A percentile compares a stretch with the other conserved stretches of the same genome.
Conservation (phyloP, 169 alveolate genomes). For the Plasmodium malariae region DNA sequence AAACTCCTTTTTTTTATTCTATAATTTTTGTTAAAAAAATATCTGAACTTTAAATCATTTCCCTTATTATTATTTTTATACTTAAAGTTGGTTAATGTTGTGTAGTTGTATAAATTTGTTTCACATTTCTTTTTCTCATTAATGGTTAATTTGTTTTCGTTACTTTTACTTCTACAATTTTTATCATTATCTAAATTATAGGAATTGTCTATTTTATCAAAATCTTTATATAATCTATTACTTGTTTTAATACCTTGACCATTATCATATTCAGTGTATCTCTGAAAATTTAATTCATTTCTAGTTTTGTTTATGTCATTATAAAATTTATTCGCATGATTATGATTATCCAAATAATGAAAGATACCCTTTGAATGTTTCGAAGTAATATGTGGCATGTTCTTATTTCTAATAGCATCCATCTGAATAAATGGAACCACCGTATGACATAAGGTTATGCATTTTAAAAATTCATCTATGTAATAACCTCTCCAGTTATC, state of each 20-base stretch:
- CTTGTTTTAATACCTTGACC: not conserved
- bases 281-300: constrained; percentile 22
- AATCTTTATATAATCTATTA: not conserved
- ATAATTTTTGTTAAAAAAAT: constrained; percentile 37
- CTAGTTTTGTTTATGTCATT: constrained; percentile 10
- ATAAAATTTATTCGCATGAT: constrained; percentile 7
- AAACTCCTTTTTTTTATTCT: constrained; percentile 26
- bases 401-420: constrained; percentile 57
- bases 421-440: constrained; percentile 64
- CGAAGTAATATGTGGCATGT: constrained; percentile 38
- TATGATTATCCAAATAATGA: constrained; percentile 31
- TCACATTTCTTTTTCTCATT: not conserved
- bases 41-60: constrained; percentile 16
- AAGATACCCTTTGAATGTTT: constrained; percentile 46
- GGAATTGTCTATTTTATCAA: constrained; percentile 6
- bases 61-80: constrained; percentile 6
- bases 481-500: constrained; percentile 74
- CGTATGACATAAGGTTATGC: constrained; percentile 71
- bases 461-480: constrained; percentile 75
- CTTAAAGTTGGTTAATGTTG: not conserved
- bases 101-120: constrained; percentile 5
- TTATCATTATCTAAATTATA: not conserved
- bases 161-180: not conserved
- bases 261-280: not conserved
- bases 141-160: not conserved